Percentiles rank a stretch among this genome's conserved stretches.
Conservation (phyloP, 2,329 filamentous ascomycete species). For the Diaporthe velutina region DNA sequence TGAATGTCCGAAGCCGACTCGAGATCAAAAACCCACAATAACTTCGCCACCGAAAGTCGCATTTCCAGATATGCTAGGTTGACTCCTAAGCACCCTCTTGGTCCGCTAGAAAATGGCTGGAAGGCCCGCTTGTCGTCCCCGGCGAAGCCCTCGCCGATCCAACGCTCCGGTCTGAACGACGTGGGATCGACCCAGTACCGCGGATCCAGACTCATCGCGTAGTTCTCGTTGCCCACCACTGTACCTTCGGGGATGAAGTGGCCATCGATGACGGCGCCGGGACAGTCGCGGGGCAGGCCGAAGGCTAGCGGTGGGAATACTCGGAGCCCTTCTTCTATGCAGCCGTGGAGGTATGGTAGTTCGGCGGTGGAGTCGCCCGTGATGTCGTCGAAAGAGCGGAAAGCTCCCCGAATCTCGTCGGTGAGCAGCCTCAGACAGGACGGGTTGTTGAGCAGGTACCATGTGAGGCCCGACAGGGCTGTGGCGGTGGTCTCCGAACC, state of each 20-base stretch:
- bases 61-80: constrained; percentile 44
- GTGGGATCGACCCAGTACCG: constrained; percentile 59
- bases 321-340: constrained; percentile 51
- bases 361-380: constrained; percentile 46
- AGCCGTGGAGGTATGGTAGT: constrained; percentile 53
- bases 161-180: constrained; percentile 62
- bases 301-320: constrained; percentile 49
- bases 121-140: constrained; percentile 34
- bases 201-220: constrained; percentile 56
- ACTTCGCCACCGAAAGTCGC: constrained; percentile 41
- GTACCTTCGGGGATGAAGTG: constrained; percentile 51
- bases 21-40: constrained; percentile 45
- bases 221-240: constrained; percentile 58
- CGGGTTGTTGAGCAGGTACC: constrained; percentile 49
- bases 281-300: constrained; percentile 47
- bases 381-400: constrained; percentile 52
- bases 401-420: constrained; percentile 53
- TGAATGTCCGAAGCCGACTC: constrained; percentile 38
- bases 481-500: constrained; percentile 53
- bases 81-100: constrained; percentile 32
- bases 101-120: constrained; percentile 36
- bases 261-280: constrained; percentile 50
- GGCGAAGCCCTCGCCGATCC: constrained; percentile 50
- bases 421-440: constrained; percentile 47
- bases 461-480: constrained; percentile 45